Base-by-base conservation (phyloP, 257 asterid species). In the Solanum chiquidenum region DNA sequence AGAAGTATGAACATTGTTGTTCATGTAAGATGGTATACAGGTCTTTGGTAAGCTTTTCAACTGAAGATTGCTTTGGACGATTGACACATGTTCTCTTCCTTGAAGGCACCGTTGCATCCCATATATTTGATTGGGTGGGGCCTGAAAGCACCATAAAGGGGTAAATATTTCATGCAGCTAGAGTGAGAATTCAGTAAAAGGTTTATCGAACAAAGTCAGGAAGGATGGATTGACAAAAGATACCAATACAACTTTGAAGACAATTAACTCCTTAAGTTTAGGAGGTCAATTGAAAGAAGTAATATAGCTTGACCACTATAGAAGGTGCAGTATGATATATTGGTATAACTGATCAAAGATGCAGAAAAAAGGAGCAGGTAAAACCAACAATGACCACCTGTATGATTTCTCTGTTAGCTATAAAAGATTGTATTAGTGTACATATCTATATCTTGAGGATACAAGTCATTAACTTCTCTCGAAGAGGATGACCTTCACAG, bases 1-100 rank as follows among this genome's bases (percentile, higher is more conserved):
- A 95, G 90, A 95, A 89, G 91, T 95, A 93, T 12, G 98, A 94
- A 2, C 93, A 90, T 86, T 94, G 99, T 86, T 96, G 99, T 88
- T 95, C 98, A 42, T 95, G 97, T 93, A 97, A 94, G 88, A 96
- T 93, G 68, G 98, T 94, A 87, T 90, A 93, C n/a, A 96, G 94
- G 92, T 96, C 99, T 90, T 91, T 94, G 14, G 98, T 94, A 52
- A 96, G 98, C 93, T 93, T 94, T 92, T 96, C 98, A 86, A 95
- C 96, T 11, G 97, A 90, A 64, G 99, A 94, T 46, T 95, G 98
- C 91, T 95, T 95, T 77, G 98, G 86, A 88, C 99, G 98, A 89
- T 88, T 88, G 55, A 94, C 92, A 86, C 98, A 95, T 16, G 99
- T 95, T 91, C 98, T 92, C 94, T 95, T 97, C 92, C 93, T 93